Percentiles rank a stretch among this genome's conserved stretches.
Conservation (phyloP, 2,329 filamentous ascomycete species). For the Neoascochyta sp. region DNA sequence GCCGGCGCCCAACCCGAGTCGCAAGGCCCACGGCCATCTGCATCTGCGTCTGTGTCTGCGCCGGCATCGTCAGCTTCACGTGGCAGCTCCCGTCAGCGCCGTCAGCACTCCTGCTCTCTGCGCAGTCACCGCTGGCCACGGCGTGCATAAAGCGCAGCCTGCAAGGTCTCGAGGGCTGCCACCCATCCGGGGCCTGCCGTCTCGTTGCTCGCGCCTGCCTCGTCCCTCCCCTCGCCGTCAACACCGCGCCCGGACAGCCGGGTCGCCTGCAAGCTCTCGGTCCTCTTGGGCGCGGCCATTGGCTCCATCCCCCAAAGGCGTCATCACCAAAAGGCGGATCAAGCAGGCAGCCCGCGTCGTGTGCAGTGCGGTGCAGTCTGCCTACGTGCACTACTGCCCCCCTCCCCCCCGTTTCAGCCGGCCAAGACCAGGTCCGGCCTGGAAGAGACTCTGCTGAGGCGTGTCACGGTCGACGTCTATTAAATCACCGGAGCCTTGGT, state of each 20-base stretch:
- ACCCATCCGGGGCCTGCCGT: too few relatives aligned
- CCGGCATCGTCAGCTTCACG: too few relatives aligned
- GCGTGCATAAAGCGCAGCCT: too few relatives aligned
- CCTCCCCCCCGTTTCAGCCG: conserved; percentile 28
- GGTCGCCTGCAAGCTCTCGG: conserved; percentile 21
- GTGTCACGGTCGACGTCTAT: conserved; percentile 26
- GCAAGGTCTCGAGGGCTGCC: too few relatives aligned
- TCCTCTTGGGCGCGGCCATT: conserved; percentile 24
- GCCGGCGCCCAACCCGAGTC: too few relatives aligned
- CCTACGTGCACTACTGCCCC: conserved; percentile 29
- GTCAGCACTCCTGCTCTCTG: too few relatives aligned
- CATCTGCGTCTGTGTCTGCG: too few relatives aligned
- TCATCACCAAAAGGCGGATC: conserved; percentile 33
- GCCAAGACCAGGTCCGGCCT: conserved; percentile 20
- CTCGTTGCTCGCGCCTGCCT: too few relatives aligned
- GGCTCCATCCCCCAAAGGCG: conserved; percentile 30
- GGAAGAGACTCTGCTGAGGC: conserved; percentile 18
- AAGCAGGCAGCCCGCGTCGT: conserved; percentile 27
- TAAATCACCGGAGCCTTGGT: conserved; percentile 16
- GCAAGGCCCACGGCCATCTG: too few relatives aligned
- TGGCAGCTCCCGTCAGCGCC: too few relatives aligned
- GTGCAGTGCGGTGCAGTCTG: conserved; percentile 28
- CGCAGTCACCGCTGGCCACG: too few relatives aligned
- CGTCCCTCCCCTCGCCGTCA: conserved; percentile 10
- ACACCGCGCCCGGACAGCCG: conserved; percentile 17